These are phyloP conservation scores for Penicillium ucsense DNA, from an alignment of 495 filamentous ascomycete genomes.

Conservation along the genomic window DNA sequence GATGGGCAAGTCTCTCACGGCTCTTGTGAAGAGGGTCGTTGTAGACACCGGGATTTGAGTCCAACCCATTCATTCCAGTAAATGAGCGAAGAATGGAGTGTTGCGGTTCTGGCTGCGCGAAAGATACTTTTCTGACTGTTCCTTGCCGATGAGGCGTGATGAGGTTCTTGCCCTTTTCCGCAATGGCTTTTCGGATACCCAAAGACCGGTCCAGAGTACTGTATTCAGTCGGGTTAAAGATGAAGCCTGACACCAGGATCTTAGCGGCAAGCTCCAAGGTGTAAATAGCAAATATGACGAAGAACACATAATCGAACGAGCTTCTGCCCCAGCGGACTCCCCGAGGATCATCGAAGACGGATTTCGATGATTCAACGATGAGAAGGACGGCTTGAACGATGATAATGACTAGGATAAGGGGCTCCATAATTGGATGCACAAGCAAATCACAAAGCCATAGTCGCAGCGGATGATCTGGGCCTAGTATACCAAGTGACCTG, in stretches of 20 bases:
- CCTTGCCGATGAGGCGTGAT: constrained; percentile 71
- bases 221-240: constrained; percentile 80
- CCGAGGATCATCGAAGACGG: constrained; percentile 47
- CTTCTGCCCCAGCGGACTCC: constrained; percentile 52
- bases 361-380: constrained; percentile 65
- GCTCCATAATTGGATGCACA: constrained; percentile 82
- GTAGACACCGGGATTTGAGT: constrained; percentile 29
- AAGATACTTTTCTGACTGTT: constrained; percentile 42
- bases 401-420: constrained; percentile 78
- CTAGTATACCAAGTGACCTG: constrained; percentile 75
- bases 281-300: constrained; percentile 82
- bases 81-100: constrained; percentile 75
- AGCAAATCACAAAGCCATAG: constrained; percentile 72
- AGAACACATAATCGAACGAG: constrained; percentile 67
- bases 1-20: constrained; percentile 72
- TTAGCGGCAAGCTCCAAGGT: constrained; percentile 75
- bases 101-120: constrained; percentile 35
- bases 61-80: constrained; percentile 57
- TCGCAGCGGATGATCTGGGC: constrained; percentile 65
- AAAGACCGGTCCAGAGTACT: constrained; percentile 66
- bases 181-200: constrained; percentile 61
- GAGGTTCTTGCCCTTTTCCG: constrained; percentile 62
- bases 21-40: constrained; percentile 70
- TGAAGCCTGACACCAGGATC: constrained; percentile 82
- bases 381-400: constrained; percentile 79